Evolutionary conservation across 306 rosid genomes (phyloP).

Genomic region (Quercus ilex): DNA sequence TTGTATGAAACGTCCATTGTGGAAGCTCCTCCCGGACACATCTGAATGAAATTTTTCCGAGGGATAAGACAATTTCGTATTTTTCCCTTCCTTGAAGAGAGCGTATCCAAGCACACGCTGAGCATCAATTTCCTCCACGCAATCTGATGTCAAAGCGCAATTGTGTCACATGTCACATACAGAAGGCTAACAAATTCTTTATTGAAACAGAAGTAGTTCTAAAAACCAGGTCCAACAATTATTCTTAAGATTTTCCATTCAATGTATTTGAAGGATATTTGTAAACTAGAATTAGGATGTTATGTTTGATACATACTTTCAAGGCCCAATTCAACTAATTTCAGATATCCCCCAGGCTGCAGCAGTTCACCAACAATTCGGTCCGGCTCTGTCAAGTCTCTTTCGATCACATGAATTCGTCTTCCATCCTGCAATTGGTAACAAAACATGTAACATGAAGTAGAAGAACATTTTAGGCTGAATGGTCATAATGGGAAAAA

Average conservation of each 20-base stretch:
- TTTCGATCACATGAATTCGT: slow-evolving; percentile 53
- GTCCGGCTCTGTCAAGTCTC: slow-evolving; percentile 55
- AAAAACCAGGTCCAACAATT: neutral
- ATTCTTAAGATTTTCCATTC: neutral
- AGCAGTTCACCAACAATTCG: slow-evolving; percentile 69
- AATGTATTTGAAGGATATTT: neutral
- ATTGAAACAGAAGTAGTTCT: neutral
- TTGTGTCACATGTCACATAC: slow-evolving; percentile 1
- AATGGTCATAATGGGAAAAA: too few relatives aligned
- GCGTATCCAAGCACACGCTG: slow-evolving; percentile 62
- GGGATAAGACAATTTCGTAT: slow-evolving; percentile 47
- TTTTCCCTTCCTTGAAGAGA: slow-evolving; percentile 60
- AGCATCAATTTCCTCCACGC: slow-evolving; percentile 64
- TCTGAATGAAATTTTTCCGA: slow-evolving; percentile 47
- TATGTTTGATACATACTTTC: slow-evolving; percentile 41
- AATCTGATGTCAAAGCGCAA: slow-evolving; percentile 41
- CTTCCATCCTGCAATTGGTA: slow-evolving; percentile 49
- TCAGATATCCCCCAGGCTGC: slow-evolving; percentile 69
- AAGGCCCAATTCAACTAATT: slow-evolving; percentile 55
- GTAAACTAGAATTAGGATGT: neutral
- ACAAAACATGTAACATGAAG: neutral
- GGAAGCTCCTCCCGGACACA: slow-evolving; percentile 72
- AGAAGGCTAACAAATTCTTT: neutral
- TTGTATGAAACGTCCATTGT: slow-evolving; percentile 68
- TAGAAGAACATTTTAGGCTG: too few relatives aligned